Conservation (phyloP, 75 land plant genomes). For the Picea glauca region DNA sequence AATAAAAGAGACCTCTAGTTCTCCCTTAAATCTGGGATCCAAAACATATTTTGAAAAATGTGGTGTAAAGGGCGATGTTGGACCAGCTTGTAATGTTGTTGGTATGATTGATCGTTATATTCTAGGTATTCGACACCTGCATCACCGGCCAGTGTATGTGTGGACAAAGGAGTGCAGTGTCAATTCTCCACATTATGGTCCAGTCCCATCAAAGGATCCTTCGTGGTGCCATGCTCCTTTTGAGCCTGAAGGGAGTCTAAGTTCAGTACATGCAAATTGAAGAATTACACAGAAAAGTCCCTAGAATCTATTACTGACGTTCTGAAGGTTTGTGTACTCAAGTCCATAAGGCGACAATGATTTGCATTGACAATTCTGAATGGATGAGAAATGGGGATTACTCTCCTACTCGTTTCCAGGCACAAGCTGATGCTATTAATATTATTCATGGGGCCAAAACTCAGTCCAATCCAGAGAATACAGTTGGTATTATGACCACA, state of each 20-base stretch:
- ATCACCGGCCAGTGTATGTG: constrained; percentile 42
- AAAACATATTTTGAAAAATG: constrained; percentile 46
- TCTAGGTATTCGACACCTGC: constrained; percentile 62
- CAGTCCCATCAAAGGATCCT: constrained; percentile 66
- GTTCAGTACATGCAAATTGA: constrained; percentile 17
- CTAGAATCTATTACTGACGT: no score
- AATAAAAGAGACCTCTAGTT: neutral
- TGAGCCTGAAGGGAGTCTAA: constrained; percentile 82
- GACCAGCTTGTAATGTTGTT: constrained; percentile 83
- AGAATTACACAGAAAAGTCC: no score
- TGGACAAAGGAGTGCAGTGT: constrained; percentile 66
- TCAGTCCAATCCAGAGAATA: no score
- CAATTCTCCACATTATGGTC: constrained; percentile 64
- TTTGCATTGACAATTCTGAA: no score
- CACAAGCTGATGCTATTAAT: no score
- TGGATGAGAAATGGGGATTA: no score
- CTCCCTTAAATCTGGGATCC: constrained; percentile 2
- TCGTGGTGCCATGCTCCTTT: constrained; percentile 87
- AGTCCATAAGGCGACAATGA: no score
- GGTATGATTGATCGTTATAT: constrained; percentile 66
- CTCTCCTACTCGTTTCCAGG: no score
- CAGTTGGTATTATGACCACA: no score
- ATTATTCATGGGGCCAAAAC: no score
- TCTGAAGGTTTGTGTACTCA: no score
- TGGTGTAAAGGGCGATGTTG: constrained; percentile 61